Percentiles rank a stretch among this genome's conserved stretches.
These are phyloP conservation scores for Saturnispora serradocipensis DNA, from an alignment of 805 yeast genomes.

Conservation along the genomic window DNA sequence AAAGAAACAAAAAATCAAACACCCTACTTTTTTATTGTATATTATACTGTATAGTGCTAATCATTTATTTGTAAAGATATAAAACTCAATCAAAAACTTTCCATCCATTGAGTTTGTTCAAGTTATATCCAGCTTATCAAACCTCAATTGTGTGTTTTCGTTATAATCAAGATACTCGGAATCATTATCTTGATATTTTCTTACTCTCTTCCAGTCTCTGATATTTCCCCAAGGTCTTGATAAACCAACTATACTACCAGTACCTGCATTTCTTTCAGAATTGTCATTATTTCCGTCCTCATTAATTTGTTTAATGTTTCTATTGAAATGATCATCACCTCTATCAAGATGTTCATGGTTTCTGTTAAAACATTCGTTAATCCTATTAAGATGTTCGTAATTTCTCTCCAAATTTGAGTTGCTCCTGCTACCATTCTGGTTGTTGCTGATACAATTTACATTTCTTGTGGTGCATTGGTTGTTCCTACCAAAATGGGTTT, in stretches of 20 bases:
- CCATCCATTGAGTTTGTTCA: neutral
- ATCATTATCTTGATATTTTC: neutral
- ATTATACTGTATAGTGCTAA: conserved; percentile 8
- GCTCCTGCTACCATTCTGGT: too few relatives aligned
- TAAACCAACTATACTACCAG: neutral
- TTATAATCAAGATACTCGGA: conserved; percentile 7
- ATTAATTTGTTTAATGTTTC: neutral
- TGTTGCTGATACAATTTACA: too few relatives aligned
- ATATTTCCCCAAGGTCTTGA: neutral
- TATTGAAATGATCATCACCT: too few relatives aligned
- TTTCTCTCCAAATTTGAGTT: too few relatives aligned
- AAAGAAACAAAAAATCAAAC: neutral
- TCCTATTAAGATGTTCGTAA: too few relatives aligned
- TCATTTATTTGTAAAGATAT: neutral
- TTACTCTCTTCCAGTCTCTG: neutral
- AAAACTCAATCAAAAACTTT: neutral
- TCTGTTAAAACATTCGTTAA: too few relatives aligned
- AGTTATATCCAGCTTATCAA: neutral
- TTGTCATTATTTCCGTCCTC: neutral
- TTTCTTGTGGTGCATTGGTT: too few relatives aligned
- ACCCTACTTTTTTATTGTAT: conserved; percentile 6
- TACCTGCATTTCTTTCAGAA: neutral
- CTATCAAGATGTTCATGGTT: too few relatives aligned
- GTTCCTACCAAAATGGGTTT: too few relatives aligned
- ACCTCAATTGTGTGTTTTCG: neutral